Conservation (phyloP, 2,329 filamentous ascomycete genomes). For the Microsporum canis region DNA sequence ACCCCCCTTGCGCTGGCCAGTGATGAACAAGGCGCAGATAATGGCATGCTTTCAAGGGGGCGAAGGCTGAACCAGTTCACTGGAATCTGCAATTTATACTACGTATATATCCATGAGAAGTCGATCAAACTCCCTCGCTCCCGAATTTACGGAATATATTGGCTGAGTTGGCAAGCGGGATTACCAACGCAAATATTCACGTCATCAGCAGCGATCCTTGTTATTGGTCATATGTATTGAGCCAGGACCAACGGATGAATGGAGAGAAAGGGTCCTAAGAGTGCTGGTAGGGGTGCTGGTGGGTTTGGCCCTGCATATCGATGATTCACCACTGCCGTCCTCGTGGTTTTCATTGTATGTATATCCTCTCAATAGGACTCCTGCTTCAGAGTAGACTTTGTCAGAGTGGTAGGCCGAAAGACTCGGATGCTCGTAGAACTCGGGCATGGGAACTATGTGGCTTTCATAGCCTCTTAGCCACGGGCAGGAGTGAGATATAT, state of each 20-base stretch:
- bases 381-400: no score
- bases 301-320: background rate
- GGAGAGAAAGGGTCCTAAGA: background rate
- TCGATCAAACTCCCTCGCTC: background rate
- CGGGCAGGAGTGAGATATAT: background rate
- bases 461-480: background rate
- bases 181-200: background rate
- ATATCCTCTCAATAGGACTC: no score
- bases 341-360: background rate
- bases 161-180: background rate
- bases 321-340: background rate
- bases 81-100: background rate
- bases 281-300: background rate
- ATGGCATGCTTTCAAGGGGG: background rate
- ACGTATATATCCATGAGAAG: background rate
- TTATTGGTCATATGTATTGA: background rate
- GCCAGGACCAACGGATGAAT: background rate
- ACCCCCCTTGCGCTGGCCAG: background rate
- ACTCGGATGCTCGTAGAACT: no score
- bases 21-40: background rate
- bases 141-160: background rate
- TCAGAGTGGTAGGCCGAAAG: no score
- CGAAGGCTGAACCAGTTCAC: background rate
- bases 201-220: background rate
- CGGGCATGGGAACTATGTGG: background rate